phyloP scores from a whole-genome alignment of 1,139 yeast species.

The Blastobotrys proliferans region DNA sequence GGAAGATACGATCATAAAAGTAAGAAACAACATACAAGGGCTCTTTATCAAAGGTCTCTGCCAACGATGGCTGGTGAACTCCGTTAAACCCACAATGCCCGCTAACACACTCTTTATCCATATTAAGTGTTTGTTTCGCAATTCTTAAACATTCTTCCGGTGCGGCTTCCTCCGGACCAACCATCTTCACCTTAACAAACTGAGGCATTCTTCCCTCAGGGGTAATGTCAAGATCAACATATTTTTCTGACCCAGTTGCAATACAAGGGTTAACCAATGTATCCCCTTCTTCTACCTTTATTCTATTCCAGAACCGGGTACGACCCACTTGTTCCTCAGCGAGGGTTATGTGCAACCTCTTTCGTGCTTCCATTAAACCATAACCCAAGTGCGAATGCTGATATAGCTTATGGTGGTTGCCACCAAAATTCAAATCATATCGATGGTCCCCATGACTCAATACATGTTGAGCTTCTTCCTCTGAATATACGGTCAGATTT shows the following conservation, averaged over 20 bases:
- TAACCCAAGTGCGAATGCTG: conserved; percentile 90
- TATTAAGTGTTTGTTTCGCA: conserved; percentile 71
- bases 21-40: conserved; percentile 83
- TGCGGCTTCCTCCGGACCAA: conserved; percentile 58
- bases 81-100: conserved; percentile 92
- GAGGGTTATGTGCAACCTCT: conserved; percentile 57
- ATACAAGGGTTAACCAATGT: conserved; percentile 67
- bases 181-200: conserved; percentile 51
- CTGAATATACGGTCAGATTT: conserved; percentile 35
- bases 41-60: conserved; percentile 59
- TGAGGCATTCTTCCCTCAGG: conserved; percentile 12
- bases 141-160: conserved; percentile 71
- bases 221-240: conserved; percentile 26
- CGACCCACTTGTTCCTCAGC: conserved; percentile 15
- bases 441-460: conserved; percentile 83
- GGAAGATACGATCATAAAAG: conserved; percentile 84
- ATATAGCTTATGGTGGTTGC: conserved; percentile 65
- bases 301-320: conserved; percentile 8
- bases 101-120: conserved; percentile 63
- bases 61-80: conserved; percentile 87
- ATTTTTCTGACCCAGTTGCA: conserved; percentile 61
- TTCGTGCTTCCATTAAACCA: conserved; percentile 90
- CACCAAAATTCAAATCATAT: conserved; percentile 70
- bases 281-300: conserved; percentile 15
- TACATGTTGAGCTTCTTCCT: conserved; percentile 40